Base-by-base conservation (phyloP, 352 stramenopile genomes). In the Pythium dissotocum region DNA sequence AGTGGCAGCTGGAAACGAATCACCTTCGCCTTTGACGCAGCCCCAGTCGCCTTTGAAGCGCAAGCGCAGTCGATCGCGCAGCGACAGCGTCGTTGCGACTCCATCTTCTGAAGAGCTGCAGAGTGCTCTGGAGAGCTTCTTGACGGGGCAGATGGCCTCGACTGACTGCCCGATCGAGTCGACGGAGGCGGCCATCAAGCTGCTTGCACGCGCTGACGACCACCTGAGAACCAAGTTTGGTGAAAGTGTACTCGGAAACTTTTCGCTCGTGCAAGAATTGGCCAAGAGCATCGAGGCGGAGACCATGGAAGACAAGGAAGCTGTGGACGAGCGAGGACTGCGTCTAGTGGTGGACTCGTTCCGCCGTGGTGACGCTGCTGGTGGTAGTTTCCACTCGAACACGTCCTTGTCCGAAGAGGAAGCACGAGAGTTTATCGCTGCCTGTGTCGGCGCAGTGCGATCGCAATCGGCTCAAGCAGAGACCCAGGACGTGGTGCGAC, bases 261-360 rank as follows among this genome's bases (percentile, higher is more conserved):
- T 73, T 35, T 69, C 67, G 18, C 30, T 70, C 0, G 21, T 73
- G 28, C 24, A 63, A 21, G 48, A 73, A 65, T 24, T 73, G 12
- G 59, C 30, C 16, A 59, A 61, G 33, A 26, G 13, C n/a, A 56
- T 73, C 24, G 54, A 73, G 33, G 26, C 36, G 0, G 46, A 21
- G 26, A 24, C 28, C 4, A 32, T 16, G 9, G 58, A 0, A n/a
- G 44, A 42, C n/a, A 28, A 54, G 8, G 14, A 16, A 35, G 49
- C 16, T 26, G 30, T 33, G 33, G 32, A 30, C 16, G 24, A 60
- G 26, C 35, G n/a, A 24, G 35, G 26, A 13, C 26, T 72, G 44
- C 26, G 14, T 2, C 46, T 63, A 51, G n/a, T 69, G 16, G 38
- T 51, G 1, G 55, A 55, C 21, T 55, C 32, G 30, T 35, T 72